Percentiles rank a stretch among this genome's conserved stretches.
Evolutionary conservation across 495 filamentous ascomycete genomes (phyloP).

Genomic region (Sphaerosporella brunnea): DNA sequence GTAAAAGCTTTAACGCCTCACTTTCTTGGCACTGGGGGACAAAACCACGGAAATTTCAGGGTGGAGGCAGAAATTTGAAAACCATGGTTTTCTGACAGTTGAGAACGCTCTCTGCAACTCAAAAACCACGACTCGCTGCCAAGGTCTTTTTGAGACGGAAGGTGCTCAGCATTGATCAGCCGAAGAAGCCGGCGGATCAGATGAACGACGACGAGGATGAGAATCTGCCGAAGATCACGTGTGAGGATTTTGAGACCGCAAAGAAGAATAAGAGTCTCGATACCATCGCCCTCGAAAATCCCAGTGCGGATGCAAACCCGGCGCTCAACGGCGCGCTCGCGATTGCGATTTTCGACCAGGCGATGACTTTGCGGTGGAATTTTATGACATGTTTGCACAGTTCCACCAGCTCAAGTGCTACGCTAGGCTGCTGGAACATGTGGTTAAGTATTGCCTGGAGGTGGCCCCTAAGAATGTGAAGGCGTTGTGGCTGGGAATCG

Average conservation of each 20-base stretch:
- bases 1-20: no score
- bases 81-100: no score
- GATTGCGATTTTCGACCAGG: constrained; percentile 75
- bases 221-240: constrained; percentile 43
- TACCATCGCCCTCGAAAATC: constrained; percentile 37
- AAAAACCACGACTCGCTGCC: no score
- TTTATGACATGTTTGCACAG: constrained; percentile 59
- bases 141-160: constrained; percentile 55
- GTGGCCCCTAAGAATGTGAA: constrained; percentile 39
- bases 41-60: no score
- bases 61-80: no score
- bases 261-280: constrained; percentile 35
- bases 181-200: constrained; percentile 29
- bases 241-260: constrained; percentile 41
- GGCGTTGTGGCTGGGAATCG: constrained; percentile 51
- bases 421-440: constrained; percentile 53
- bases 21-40: no score
- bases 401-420: constrained; percentile 49
- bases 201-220: constrained; percentile 30
- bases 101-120: no score
- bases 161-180: constrained; percentile 49
- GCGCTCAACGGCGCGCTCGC: constrained; percentile 81
- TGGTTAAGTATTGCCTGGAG: constrained; percentile 45
- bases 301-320: constrained; percentile 59
- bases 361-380: constrained; percentile 56